Conservation (phyloP, 768 basidiomycete genomes). For the Mycena crocata region DNA sequence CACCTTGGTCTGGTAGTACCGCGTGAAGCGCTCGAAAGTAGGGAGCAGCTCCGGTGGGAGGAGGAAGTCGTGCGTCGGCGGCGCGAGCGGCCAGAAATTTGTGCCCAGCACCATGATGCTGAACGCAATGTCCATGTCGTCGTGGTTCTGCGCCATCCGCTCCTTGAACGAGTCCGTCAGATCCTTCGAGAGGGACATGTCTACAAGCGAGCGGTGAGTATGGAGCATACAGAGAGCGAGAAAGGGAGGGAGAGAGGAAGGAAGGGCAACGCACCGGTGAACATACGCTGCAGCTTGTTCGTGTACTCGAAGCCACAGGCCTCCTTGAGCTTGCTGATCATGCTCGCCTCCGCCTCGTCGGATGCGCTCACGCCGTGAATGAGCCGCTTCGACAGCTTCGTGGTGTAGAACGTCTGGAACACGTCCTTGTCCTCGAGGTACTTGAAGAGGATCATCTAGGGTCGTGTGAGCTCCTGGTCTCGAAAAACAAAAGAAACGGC, state of each 20-base stretch:
- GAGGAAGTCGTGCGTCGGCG: constrained; percentile 86
- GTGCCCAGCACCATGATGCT: constrained; percentile 94
- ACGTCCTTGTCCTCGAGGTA: constrained; percentile 99
- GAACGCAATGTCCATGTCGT: constrained; percentile 88
- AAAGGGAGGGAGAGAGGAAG: constrained; percentile 7
- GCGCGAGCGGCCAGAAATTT: constrained; percentile 94
- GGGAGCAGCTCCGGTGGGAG: constrained; percentile 89
- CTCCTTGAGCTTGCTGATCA: constrained; percentile 98
- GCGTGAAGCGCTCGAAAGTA: constrained; percentile 91
- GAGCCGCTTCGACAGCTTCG: constrained; percentile 91
- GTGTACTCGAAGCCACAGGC: constrained; percentile 98
- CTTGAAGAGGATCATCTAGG: constrained; percentile 96
- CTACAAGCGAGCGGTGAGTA: constrained; percentile 52
- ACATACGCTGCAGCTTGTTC: constrained; percentile 96
- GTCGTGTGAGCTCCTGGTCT: constrained; percentile 36
- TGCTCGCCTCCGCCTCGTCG: constrained; percentile 95
- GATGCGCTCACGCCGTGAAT: constrained; percentile 93
- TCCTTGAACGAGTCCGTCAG: constrained; percentile 95
- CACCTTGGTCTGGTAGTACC: constrained; percentile 81
- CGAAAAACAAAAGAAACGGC: constrained; percentile 20
- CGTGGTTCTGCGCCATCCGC: constrained; percentile 88
- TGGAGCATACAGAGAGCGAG: not conserved
- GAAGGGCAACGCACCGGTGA: constrained; percentile 73
- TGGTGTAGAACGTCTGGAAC: constrained; percentile 98
- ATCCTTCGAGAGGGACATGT: constrained; percentile 96